Evolutionary conservation across 306 rosid genomes (phyloP), one percentile per base, ranked within the genome.

Genomic region (Begonia masoniana): DNA sequence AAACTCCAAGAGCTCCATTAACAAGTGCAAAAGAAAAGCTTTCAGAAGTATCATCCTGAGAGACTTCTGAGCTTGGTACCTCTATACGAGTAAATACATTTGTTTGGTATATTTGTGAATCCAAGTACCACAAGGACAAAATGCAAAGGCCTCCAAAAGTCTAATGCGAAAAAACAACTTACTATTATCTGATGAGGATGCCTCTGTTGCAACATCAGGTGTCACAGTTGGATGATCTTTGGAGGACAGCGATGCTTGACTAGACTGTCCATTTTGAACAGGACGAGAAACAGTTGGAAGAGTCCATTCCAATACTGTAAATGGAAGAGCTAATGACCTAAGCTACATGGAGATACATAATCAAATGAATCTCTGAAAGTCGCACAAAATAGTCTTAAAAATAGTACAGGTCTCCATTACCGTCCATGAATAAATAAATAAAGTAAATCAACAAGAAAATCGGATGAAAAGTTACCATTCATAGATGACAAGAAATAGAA

Each of bases 311-410:
- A 92, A 60, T 56, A 92, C 99, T 60, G 96, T 92, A 84, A 92
- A 92, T 58, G 96, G 99, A 81, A 92, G 99, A 56, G 99, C 96
- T 79, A 92, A 72, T 59, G 99, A 92, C 82, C 99, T 92, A 86
- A 92, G 99, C 99, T 92, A 92, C 88, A 92, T 53, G 63, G 79
- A 70, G 92, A 86, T 51, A 77, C 58, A 67, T 62, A 77, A 69
- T 66, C 71, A 63, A 57, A 71, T 80, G 60, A 76, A 75, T 58
- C 82, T 60, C 65, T 68, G 41, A 54, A 55, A 36, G 56, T 56
- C 66, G 24, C 24, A 58, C 43, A 45, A 50, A 48, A 50, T 10
- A 48, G 62, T 36, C 41, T 50, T 53, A 70, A 63, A 57, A 54
- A 47, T 53, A 54, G 57, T 10, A 17, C 42, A 51, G 55, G 52